Percentiles rank a stretch among this genome's conserved stretches.
Evolutionary conservation across 2,329 filamentous ascomycete species (phyloP).

Genomic region (Colletotrichum eleusines): DNA sequence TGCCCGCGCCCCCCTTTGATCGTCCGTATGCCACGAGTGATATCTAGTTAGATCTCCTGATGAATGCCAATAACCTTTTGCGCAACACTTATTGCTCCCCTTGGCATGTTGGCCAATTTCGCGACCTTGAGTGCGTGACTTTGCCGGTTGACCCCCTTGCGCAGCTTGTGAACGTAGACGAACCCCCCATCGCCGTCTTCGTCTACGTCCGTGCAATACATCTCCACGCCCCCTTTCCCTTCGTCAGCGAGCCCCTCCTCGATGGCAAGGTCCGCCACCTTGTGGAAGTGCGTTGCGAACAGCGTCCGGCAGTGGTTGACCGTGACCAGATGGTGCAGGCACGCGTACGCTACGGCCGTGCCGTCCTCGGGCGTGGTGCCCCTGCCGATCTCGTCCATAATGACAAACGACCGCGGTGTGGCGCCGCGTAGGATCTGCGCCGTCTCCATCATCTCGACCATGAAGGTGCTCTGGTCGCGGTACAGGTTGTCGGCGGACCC

Average conservation of each 20-base stretch:
- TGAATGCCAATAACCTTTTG: constrained; percentile 61
- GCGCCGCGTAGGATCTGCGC: constrained; percentile 89
- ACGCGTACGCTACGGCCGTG: constrained; percentile 89
- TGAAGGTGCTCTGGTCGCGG: constrained; percentile 95
- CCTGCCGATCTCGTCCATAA: constrained; percentile 98
- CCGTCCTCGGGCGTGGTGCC: constrained; percentile 96
- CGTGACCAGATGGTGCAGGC: constrained; percentile 83
- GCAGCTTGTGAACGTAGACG: constrained; percentile 86
- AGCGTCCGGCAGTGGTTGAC: constrained; percentile 83
- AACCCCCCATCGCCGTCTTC: constrained; percentile 80
- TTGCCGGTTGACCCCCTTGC: constrained; percentile 83
- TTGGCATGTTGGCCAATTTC: constrained; percentile 83
- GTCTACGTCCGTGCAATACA: constrained; percentile 90
- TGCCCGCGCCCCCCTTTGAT: neutral
- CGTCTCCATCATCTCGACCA: constrained; percentile 99
- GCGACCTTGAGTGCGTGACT: constrained; percentile 98
- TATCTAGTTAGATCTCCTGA: constrained; percentile 27
- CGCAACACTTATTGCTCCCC: constrained; percentile 77
- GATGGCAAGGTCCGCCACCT: constrained; percentile 80
- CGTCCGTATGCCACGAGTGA: neutral
- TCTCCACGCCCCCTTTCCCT: constrained; percentile 64
- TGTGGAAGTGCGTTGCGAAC: constrained; percentile 97
- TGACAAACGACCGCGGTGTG: constrained; percentile 87
- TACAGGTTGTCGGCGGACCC: constrained; percentile 97
- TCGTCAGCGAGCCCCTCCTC: constrained; percentile 58